Evolutionary conservation across 2,329 filamentous ascomycete species (phyloP), one percentile per base, ranked within the genome.

Genomic region (Talaromyces pinophilus): DNA sequence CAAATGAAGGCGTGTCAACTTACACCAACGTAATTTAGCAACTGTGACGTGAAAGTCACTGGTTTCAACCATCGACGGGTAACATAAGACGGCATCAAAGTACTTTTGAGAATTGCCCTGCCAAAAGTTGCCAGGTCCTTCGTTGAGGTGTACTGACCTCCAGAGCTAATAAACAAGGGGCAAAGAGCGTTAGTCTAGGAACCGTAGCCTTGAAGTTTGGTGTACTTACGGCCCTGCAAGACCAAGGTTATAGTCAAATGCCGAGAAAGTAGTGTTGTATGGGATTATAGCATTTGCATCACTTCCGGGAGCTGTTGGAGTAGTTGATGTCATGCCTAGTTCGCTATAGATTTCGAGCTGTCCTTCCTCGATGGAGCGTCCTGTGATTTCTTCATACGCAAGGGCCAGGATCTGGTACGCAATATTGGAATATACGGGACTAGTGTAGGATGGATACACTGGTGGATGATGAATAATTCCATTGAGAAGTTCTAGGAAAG

Each of bases 11-110:
- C 17, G 6, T 35, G 5, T 22, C 30, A 22, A 35, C 59, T 50
- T 42, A 50, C 59, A 8, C 59, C 59, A 7, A 62, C 59, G 30
- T 40, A 42, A 30, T 35, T 35, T n/a, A 22, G 19, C 59, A 42
- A 35, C 44, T 62, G 59, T 40, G 59, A 62, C 3, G 59, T 62
- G 35, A 62, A 62, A 3, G 59, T 33, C 17, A n/a, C 22, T 17
- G 59, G 59, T 50, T 62, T 62, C 28, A 62, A 7, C 59, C 59
- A 62, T 48, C 44, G 40, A 15, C 59, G 59, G 17, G 59, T 62
- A 46, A 62, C 22, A 42, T 50, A 52, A 13, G 59, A 50, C 4
- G 59, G 59, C 15, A 62, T 25, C 28, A 62, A 50, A 10, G 25
- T 35, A 46, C 44, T 62, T 17, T 19, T 38, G 42, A 62, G 59